phyloP scores from a whole-genome alignment of 1,139 yeast species.

The Suhomyces bokatorum region DNA sequence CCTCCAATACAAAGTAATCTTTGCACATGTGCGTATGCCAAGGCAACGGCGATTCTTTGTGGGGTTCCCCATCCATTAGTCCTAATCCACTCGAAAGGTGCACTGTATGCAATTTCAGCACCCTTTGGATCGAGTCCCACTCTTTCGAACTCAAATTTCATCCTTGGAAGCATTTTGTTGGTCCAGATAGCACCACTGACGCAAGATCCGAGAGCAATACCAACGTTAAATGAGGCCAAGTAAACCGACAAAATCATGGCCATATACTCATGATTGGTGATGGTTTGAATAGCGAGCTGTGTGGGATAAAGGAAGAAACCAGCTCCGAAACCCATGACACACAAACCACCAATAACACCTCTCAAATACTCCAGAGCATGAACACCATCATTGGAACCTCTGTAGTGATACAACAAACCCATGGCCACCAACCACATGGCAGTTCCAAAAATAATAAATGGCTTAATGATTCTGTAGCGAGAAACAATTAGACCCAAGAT shows the following conservation, averaged over 20 bases:
- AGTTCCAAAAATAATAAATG: slow-evolving; percentile 36
- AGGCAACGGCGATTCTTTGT: slow-evolving; percentile 32
- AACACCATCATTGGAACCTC: slow-evolving; percentile 26
- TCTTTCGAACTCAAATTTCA: slow-evolving; percentile 21
- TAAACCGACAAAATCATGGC: slow-evolving; percentile 36
- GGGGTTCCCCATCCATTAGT: slow-evolving; percentile 35
- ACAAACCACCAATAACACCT: slow-evolving; percentile 38
- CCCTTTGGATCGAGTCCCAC: slow-evolving; percentile 15
- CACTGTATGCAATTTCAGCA: slow-evolving; percentile 30
- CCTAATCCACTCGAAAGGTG: slow-evolving; percentile 30
- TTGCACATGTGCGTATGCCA: slow-evolving; percentile 37
- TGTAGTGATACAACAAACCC: slow-evolving; percentile 36
- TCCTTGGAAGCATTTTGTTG: slow-evolving; percentile 25
- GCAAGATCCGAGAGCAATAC: slow-evolving; percentile 37
- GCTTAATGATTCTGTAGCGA: slow-evolving; percentile 31
- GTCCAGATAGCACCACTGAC: slow-evolving; percentile 45
- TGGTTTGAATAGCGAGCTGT: slow-evolving; percentile 34
- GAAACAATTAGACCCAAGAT: slow-evolving; percentile 37
- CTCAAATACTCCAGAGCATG: slow-evolving; percentile 18
- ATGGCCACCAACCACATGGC: slow-evolving; percentile 37
- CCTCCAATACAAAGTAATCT: slow-evolving; percentile 33
- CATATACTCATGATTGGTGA: slow-evolving; percentile 40
- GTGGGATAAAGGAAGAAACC: slow-evolving; percentile 39
- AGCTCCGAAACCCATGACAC: slow-evolving; percentile 39
- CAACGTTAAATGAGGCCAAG: slow-evolving; percentile 37